Evolutionary conservation across 2,329 filamentous ascomycete species (phyloP), one percentile per base, ranked within the genome.

Genomic region (Xylaria sp.): DNA sequence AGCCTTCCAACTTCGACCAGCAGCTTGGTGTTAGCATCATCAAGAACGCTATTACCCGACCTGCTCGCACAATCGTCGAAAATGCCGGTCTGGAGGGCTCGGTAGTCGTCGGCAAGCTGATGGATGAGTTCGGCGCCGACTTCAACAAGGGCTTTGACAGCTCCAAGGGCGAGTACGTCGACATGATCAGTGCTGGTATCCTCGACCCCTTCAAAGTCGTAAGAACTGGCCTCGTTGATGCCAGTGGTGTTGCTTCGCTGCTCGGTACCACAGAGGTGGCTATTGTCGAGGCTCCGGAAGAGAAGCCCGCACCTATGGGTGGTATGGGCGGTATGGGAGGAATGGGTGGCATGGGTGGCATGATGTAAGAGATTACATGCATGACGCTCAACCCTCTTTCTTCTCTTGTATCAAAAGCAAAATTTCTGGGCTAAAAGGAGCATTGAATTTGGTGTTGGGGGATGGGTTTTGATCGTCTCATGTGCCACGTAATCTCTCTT

Each of bases 91-190:
- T 94, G 25, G 96, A 99, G 87, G 95, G 96, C 77, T 95, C 94
- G 66, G 96, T 99, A 67, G 90, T 99, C 71, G 94, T 99, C 79
- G 96, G 96, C 82, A 99, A 99, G 90, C 92, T 99, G 76, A 96
- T 92, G 79, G 95, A 98, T 78, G 96, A 99, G 85, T 95, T 88
- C 81, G 94, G 89, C 81, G 81, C 82, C 74, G 94, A 99, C 84
- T 99, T 99, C 90, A 97, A 98, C 92, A 96, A 92, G 87, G 96
- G 96, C 74, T 99, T 94, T 86, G 94, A 99, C 89, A 96, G 92
- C 85, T 86, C 94, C 81, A 97, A 94, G 88, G 94, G 95, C 83
- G 93, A 98, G 87, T 99, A 97, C 85, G 94, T 98, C 75, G 95
- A 99, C 87, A 98, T 99, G 96, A 98, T 99, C 80, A 82, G 89